A percentile compares a stretch with the other conserved stretches of the same genome.
Conservation (phyloP, 257 asterid species). For the Cynanchum wilfordii region DNA sequence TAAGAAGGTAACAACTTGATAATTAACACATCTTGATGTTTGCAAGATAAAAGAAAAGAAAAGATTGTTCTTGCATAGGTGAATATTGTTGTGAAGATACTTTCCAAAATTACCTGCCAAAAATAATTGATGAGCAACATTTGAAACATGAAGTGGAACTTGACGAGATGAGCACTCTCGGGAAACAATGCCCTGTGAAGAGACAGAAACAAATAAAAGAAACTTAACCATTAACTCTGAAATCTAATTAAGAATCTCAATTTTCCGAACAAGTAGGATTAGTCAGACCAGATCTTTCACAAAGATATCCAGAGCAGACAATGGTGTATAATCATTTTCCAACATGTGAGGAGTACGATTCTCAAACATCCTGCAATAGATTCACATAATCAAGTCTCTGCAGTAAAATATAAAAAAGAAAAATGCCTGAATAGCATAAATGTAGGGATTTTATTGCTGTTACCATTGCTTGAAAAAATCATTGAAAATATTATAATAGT, state of each 20-base stretch:
- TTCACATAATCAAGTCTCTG: constrained; percentile 13
- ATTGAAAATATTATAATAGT: too few species aligned
- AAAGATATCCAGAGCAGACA: constrained; percentile 95
- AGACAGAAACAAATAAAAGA: constrained; percentile 16
- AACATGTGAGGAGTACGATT: constrained; percentile 97
- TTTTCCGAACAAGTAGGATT: neutral
- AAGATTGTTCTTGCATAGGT: neutral
- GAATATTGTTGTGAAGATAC: neutral
- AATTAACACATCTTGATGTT: neutral
- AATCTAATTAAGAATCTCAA: neutral
- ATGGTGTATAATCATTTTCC: constrained; percentile 89
- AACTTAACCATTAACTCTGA: constrained; percentile 7
- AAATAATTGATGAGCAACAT: constrained; percentile 84
- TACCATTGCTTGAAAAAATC: neutral
- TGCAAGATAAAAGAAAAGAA: neutral
- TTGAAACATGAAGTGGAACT: constrained; percentile 82
- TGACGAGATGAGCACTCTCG: constrained; percentile 73
- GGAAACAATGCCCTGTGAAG: constrained; percentile 87
- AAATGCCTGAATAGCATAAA: neutral
- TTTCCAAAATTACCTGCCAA: constrained; percentile 53
- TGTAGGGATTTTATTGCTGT: neutral
- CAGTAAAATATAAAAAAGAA: neutral
- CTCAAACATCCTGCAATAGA: constrained; percentile 87
- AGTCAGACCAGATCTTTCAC: constrained; percentile 91
- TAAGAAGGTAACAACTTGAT: neutral